Conservation (phyloP, 2,329 filamentous ascomycete species). For the Colletotrichum truncatum region DNA sequence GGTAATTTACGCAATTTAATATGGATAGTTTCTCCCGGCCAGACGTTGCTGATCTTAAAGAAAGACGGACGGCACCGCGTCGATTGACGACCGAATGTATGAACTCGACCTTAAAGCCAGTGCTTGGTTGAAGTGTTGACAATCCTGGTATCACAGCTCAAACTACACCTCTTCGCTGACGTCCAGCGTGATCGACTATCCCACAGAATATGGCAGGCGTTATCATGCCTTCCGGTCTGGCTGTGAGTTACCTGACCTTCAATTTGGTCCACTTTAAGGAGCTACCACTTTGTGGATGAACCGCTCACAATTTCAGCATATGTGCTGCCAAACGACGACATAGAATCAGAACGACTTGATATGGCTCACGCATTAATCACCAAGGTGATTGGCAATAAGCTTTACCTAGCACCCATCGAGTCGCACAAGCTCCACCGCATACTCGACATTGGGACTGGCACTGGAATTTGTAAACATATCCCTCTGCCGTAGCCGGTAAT, state of each 20-base stretch:
- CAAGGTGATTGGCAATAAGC: slow-evolving; percentile 39
- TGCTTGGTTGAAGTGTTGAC: background rate
- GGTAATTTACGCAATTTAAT: background rate
- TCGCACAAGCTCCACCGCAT: slow-evolving; percentile 42
- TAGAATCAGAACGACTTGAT: slow-evolving; percentile 47
- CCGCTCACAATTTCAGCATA: background rate
- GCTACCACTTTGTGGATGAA: too few species aligned
- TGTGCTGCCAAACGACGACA: slow-evolving; percentile 44
- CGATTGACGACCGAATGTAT: slow-evolving; percentile 1
- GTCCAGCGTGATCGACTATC: slow-evolving; percentile 18
- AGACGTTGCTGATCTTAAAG: too few species aligned
- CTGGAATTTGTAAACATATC: slow-evolving; percentile 48
- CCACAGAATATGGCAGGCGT: slow-evolving; percentile 13
- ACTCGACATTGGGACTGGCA: slow-evolving; percentile 54
- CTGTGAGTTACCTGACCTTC: too few species aligned
- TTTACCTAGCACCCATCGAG: slow-evolving; percentile 41
- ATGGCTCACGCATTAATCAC: slow-evolving; percentile 46
- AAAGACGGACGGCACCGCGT: background rate
- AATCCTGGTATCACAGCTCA: background rate
- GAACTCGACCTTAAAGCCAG: background rate
- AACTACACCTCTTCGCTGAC: slow-evolving; percentile 8
- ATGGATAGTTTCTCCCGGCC: background rate
- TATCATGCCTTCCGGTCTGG: slow-evolving; percentile 27
- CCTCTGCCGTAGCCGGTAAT: too few species aligned
- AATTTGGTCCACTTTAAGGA: too few species aligned